Base-by-base conservation (phyloP, 2,329 filamentous ascomycete genomes). In the Tolypocladium endophyticum region DNA sequence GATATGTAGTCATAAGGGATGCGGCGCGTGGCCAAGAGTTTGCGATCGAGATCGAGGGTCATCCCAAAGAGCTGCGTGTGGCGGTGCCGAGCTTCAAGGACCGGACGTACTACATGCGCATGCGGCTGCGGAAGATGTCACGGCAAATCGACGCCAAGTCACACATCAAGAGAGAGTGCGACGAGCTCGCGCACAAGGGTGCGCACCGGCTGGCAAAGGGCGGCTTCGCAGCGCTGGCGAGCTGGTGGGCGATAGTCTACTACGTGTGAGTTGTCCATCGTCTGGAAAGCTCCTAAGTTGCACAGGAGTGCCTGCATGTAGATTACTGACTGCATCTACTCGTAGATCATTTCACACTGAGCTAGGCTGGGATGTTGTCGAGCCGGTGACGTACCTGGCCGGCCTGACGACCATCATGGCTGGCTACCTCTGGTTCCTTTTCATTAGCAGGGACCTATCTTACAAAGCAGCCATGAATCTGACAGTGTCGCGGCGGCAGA, bases 401-500 rank as follows among this genome's bases (percentile, higher is more conserved):
- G 89, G 91, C n/a, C 79, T 97, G 64, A 85, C 87, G 0, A 92
- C 89, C 16, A 84, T 96, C 68, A 95, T 96, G 77, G 87, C 87
- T 9, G 92, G 91, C 65, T 97, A 97, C 69, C 79, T 96, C 58
- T 97, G 91, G 90, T 96, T 97, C 71, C 77, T 96, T 16, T 96
- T 92, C 74, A 90, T 96, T 76, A 95, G 92, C 74, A 85, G 89
- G 25, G 92, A 96, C 73, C 86, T 96, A 14, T 90, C 85, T 64
- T 96, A 96, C 77, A 87, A 89, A 65, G 87, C 87, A 2, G 91
- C 92, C 35, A 85, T 96, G 76, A 92, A 95, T 71, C 81, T 95
- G 58, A 96, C 92, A 8, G 88, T 96, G 43, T 90, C 85, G 43
- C 81, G 86, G 41, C 83, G 92, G 6, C 92, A 96, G 73, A 81